Evolutionary conservation across 2,329 filamentous ascomycete species (phyloP).

Genomic region (Cladosporium sp.): DNA sequence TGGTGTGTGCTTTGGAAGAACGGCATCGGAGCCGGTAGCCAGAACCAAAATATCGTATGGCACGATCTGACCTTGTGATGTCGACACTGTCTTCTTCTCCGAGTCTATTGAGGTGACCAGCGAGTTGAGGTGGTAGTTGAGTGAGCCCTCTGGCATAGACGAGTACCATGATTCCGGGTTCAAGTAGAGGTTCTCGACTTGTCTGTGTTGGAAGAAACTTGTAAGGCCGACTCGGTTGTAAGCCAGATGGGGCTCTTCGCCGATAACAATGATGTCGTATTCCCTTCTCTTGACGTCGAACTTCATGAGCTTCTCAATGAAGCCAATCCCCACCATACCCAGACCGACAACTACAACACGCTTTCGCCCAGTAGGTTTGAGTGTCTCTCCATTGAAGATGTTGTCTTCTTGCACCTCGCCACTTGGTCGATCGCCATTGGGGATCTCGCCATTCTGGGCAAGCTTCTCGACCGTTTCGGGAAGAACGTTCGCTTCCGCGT

Average conservation of each 20-base stretch:
- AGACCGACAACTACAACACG: constrained; percentile 80
- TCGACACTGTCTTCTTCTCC: constrained; percentile 65
- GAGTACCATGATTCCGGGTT: constrained; percentile 82
- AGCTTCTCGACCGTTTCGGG: constrained; percentile 45
- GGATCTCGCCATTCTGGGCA: constrained; percentile 27
- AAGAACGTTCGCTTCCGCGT: constrained; percentile 47
- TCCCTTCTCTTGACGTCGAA: constrained; percentile 73
- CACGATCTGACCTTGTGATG: constrained; percentile 67
- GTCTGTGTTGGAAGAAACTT: constrained; percentile 82
- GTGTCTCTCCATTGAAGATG: constrained; percentile 29
- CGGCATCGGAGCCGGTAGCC: constrained; percentile 81
- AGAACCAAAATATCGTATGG: constrained; percentile 79
- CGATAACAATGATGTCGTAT: constrained; percentile 81
- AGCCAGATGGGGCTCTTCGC: constrained; percentile 82
- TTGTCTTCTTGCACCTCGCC: constrained; percentile 1
- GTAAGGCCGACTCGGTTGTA: constrained; percentile 91
- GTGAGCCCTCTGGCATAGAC: constrained; percentile 63
- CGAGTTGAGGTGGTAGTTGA: constrained; percentile 76
- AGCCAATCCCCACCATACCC: constrained; percentile 69
- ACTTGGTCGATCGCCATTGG: not conserved
- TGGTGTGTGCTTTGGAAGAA: constrained; percentile 70
- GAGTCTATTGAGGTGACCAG: constrained; percentile 68
- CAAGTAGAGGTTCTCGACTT: constrained; percentile 83
- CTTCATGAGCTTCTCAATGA: constrained; percentile 84
- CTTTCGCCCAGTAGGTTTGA: constrained; percentile 52